These are phyloP conservation scores for Phytophthora tentaculata DNA, from an alignment of 352 stramenopile species.

Conservation along the genomic window DNA sequence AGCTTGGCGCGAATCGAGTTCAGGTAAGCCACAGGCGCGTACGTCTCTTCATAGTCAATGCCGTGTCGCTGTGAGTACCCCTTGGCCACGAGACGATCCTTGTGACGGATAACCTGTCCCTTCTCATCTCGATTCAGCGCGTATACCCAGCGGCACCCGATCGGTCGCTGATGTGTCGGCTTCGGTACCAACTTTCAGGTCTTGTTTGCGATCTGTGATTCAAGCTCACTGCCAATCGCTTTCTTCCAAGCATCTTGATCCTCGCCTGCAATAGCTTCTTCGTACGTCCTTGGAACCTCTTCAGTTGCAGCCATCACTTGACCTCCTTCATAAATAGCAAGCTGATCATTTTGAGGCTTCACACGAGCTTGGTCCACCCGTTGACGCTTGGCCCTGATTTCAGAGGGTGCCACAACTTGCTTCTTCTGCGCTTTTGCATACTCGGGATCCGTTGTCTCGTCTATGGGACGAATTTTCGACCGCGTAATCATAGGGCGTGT, in stretches of 20 bases:
- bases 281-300: background rate
- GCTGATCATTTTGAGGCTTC: background rate
- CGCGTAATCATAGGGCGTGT: background rate
- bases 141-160: background rate
- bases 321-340: background rate
- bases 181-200: background rate
- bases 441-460: background rate
- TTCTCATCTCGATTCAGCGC: constrained; percentile 8
- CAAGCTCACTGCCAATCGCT: background rate
- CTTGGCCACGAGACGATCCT: background rate
- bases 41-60: constrained; percentile 15
- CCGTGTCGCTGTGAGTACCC: background rate
- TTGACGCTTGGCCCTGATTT: background rate
- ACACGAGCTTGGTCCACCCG: background rate
- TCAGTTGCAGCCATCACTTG: background rate
- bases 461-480: background rate
- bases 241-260: too few relatives aligned
- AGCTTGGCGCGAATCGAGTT: constrained; percentile 4
- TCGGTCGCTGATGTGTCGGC: background rate
- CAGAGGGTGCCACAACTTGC: background rate
- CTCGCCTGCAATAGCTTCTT: background rate
- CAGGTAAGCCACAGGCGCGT: constrained; percentile 11
- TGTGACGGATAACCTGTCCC: background rate
- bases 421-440: background rate
- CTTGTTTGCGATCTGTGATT: background rate